Evolutionary conservation across 768 basidiomycete species (phyloP).

Genomic region (Tephrocybe sp.): DNA sequence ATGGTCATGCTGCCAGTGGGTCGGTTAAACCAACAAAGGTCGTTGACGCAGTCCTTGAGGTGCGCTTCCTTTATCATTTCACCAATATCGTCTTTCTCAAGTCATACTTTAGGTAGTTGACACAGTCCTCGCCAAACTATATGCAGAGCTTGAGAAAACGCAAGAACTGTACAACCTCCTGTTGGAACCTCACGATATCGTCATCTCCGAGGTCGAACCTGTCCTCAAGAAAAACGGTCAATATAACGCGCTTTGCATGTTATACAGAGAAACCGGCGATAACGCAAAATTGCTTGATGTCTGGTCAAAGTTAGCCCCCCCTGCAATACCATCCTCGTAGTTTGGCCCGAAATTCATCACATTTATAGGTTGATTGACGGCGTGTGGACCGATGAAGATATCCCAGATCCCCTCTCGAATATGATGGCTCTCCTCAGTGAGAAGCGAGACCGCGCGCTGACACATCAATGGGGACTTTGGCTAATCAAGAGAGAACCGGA

Average conservation of each 20-base stretch:
- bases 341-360: neutral
- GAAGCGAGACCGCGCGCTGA: constrained; percentile 56
- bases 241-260: constrained; percentile 57
- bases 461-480: constrained; percentile 82
- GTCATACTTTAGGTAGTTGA: constrained; percentile 59
- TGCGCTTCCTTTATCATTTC: constrained; percentile 6
- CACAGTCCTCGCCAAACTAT: constrained; percentile 75
- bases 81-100: neutral
- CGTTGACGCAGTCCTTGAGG: constrained; percentile 13
- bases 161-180: constrained; percentile 61
- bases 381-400: constrained; percentile 58
- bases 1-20: constrained; percentile 7
- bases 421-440: constrained; percentile 56
- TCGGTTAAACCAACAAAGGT: neutral
- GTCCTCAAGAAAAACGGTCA: constrained; percentile 48
- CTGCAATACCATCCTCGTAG: neutral
- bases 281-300: constrained; percentile 62
- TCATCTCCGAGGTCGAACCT: constrained; percentile 61
- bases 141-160: constrained; percentile 57
- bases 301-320: constrained; percentile 60
- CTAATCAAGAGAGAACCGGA: constrained; percentile 66
- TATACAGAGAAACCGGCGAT: constrained; percentile 57
- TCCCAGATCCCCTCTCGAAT: constrained; percentile 59
- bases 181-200: constrained; percentile 49
- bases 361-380: constrained; percentile 59